Base-by-base conservation (phyloP, 2,329 filamentous ascomycete species). In the Apiospora rasikravindrae region DNA sequence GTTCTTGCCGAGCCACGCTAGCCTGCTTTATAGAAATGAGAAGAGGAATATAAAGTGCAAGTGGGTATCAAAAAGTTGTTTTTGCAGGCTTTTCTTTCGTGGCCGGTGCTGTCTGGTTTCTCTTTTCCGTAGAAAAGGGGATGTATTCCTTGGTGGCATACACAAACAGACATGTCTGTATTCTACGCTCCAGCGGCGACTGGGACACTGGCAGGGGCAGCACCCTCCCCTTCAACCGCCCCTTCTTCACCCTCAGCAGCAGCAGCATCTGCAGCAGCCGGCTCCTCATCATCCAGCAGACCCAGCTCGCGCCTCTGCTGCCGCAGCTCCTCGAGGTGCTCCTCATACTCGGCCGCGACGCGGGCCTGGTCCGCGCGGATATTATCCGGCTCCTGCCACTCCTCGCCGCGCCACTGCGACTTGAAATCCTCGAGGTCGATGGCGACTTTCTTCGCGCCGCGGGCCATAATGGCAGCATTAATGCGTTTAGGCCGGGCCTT, bases 351-450 rank as follows among this genome's bases (percentile, higher is more conserved):
- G 69, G 81, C 80, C 71, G 83, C 82, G 29, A 84, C 80, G 67
- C 75, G 74, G 29, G 80, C 81, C 69, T 84, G 86, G 79, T 91
- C 89, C 13, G 86, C 88, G 75, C 91, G 88, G 68, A 82, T 84
- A 77, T 87, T 88, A 26, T 90, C 86, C 57, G 86, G 83, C 76
- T 88, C 86, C 76, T 89, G 88, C 79, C 80, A 81, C 37, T 75
- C 71, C 26, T 70, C 71, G 70, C 88, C 86, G 69, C 83, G 78
- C 67, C 85, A 82, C 40, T 70, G 70, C n/a, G 83, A 82, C 77
- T 88, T 86, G 82, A 90, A 91, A 80, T 90, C 88, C 45, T 90
- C 88, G 37, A 92, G 82, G 77, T 91, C 86, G 75, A 92, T 90
- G 77, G 82, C 82, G 61, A 87, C 84, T 42, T 86, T 86, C 82